Evolutionary conservation across 2,329 filamentous ascomycete species (phyloP), one percentile per base, ranked within the genome.

Genomic region (Colletotrichum sp.): DNA sequence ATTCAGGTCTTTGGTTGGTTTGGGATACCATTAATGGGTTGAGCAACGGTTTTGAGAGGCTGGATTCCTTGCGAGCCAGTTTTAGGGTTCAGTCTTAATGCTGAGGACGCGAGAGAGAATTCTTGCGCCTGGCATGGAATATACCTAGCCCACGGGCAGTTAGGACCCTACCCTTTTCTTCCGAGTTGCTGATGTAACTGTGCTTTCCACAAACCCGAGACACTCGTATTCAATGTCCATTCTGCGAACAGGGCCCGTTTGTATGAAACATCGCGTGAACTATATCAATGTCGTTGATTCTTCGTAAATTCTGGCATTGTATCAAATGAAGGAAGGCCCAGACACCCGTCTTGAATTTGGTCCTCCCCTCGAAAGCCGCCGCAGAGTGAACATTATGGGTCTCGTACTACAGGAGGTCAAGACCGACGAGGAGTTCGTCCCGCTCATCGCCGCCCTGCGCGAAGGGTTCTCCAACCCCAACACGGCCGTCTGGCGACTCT

Each of bases 21-120:
- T 76, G 74, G 74, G 70, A 74, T 76, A 74, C 74, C 74, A 76
- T 74, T 74, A 52, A 74, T 69, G 74, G 74, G 70, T 64, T 74
- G 48, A 76, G 73, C 73, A 73, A 55, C 66, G 71, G 52, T 68
- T 68, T 36, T 61, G 71, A 55, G 32, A 72, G 55, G 64, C 71
- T 72, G 64, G 22, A 60, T 25, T 68, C 61, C 52, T 75, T 68
- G 25, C 68, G 44, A 8, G 69, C 69, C 69, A 36, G 60, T 61
- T 61, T 74, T 71, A 60, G 73, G 73, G 64, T 60, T 73, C 73
- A 75, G 55, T 68, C 32, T 64, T 44, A 28, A n/a, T 25, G 61
- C 61, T 25, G 22, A 28, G 22, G 34, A 27, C 7, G 25, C 19
- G 25, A 44, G 34, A 44, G 28, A 64, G 44, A 9, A n/a, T 36